Percentiles rank a stretch among this genome's conserved stretches.
These are phyloP conservation scores for Bidens hawaiensis DNA, from an alignment of 140 eudicot genomes.

Conservation along the genomic window DNA sequence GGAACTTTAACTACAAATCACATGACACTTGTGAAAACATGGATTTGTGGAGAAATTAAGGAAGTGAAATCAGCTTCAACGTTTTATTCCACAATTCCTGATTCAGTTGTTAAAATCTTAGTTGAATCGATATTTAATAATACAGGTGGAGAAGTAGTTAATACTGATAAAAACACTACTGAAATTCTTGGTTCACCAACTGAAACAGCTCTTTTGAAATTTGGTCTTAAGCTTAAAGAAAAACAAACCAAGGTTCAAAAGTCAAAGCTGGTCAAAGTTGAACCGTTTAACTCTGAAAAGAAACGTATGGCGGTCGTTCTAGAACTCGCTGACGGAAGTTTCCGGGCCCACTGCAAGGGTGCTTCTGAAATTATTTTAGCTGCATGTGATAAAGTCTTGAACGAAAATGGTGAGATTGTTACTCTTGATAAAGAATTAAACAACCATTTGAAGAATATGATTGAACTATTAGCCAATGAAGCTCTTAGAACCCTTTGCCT, in stretches of 20 bases:
- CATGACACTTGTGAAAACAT: constrained; percentile 87
- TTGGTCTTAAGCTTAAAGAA: constrained; percentile 73
- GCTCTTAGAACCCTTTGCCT: constrained; percentile 92
- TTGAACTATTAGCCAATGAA: constrained; percentile 83
- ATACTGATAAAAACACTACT: constrained; percentile 41
- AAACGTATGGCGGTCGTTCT: constrained; percentile 88
- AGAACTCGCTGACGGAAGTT: constrained; percentile 57
- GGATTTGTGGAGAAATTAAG: constrained; percentile 58
- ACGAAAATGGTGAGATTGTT: constrained; percentile 58
- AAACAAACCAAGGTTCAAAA: constrained; percentile 37
- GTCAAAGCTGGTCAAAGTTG: constrained; percentile 67
- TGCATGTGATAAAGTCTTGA: constrained; percentile 69
- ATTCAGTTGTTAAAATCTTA: constrained; percentile 45
- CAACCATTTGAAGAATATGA: constrained; percentile 44
- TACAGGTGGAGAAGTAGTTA: constrained; percentile 87
- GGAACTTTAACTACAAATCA: constrained; percentile 94
- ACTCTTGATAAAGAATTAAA: constrained; percentile 49
- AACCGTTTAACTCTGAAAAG: constrained; percentile 80
- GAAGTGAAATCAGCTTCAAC: constrained; percentile 36
- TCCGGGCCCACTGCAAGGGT: constrained; percentile 82
- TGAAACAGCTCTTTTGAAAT: constrained; percentile 88
- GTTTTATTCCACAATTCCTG: constrained; percentile 45
- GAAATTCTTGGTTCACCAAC: constrained; percentile 92
- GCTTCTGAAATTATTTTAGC: constrained; percentile 84
- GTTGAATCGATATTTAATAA: constrained; percentile 74